phyloP scores from a whole-genome alignment of 2,329 filamentous ascomycete species.

The Aspergillus sp. region DNA sequence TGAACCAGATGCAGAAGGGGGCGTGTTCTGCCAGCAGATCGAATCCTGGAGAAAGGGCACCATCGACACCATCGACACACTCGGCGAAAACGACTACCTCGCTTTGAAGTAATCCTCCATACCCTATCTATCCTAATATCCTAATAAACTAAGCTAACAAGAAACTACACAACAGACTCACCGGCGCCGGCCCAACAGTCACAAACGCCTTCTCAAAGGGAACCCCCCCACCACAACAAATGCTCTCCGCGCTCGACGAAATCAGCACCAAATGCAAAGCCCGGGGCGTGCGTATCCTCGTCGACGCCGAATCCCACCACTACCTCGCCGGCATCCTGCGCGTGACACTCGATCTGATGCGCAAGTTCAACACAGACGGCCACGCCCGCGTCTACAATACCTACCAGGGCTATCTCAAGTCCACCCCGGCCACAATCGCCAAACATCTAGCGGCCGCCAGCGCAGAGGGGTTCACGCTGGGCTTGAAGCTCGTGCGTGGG shows the following conservation, averaged over 20 bases:
- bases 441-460: slow-evolving; percentile 61
- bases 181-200: slow-evolving; percentile 74
- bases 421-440: slow-evolving; percentile 56
- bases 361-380: slow-evolving; percentile 67
- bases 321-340: slow-evolving; percentile 78
- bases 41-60: slow-evolving; percentile 71
- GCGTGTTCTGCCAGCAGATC: slow-evolving; percentile 27
- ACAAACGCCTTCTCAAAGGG: slow-evolving; percentile 58
- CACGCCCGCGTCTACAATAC: slow-evolving; percentile 75
- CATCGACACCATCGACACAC: slow-evolving; percentile 63
- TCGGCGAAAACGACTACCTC: slow-evolving; percentile 58
- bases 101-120: slow-evolving; percentile 54
- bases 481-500: slow-evolving; percentile 73
- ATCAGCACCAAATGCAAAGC: slow-evolving; percentile 61
- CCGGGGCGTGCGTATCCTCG: slow-evolving; percentile 71
- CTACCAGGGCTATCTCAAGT: slow-evolving; percentile 75
- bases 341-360: slow-evolving; percentile 76
- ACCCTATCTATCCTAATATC: background rate
- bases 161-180: slow-evolving; percentile 53
- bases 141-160: background rate
- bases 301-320: slow-evolving; percentile 81
- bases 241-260: slow-evolving; percentile 68
- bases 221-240: slow-evolving; percentile 61
- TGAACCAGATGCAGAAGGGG: background rate
- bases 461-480: slow-evolving; percentile 63